These are phyloP conservation scores for Beauveria sp. DNA, from an alignment of 2,329 filamentous ascomycete species.

Conservation along the genomic window DNA sequence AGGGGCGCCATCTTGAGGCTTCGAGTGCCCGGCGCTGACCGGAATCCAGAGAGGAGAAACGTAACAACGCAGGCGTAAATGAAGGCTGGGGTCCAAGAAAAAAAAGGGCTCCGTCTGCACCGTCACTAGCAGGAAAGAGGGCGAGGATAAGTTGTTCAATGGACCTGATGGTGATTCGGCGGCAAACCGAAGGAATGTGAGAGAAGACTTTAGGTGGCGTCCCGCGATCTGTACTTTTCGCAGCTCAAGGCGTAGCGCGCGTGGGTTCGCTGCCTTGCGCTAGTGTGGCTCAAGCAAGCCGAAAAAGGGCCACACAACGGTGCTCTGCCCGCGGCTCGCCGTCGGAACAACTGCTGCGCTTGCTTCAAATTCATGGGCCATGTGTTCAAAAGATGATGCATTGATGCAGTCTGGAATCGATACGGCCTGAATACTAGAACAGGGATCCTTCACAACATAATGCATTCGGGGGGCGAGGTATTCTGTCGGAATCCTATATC, in stretches of 20 bases:
- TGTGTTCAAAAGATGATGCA: too few species aligned
- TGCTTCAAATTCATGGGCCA: too few species aligned
- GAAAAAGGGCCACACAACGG: neutral
- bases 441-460: too few species aligned
- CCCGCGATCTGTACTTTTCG: slow-evolving; percentile 13
- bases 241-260: neutral
- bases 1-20: slow-evolving; percentile 58
- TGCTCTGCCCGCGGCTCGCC: too few species aligned
- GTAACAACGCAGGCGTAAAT: neutral
- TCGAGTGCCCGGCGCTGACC: neutral
- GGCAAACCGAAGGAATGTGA: slow-evolving; percentile 5
- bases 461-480: too few species aligned
- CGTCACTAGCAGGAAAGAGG: neutral
- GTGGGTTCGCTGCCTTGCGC: slow-evolving; percentile 6
- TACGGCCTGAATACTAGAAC: too few species aligned
- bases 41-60: neutral
- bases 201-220: slow-evolving; percentile 1
- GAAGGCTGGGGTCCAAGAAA: neutral
- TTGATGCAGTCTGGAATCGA: too few species aligned
- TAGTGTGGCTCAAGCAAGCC: neutral
- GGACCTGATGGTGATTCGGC: slow-evolving; percentile 2
- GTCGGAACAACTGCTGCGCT: too few species aligned
- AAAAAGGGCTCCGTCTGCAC: neutral
- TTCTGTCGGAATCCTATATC: too few species aligned
- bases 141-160: neutral